Evolutionary conservation across 2,329 filamentous ascomycete genomes (phyloP).

Genomic region (Neofusicoccum kwambonambiense): DNA sequence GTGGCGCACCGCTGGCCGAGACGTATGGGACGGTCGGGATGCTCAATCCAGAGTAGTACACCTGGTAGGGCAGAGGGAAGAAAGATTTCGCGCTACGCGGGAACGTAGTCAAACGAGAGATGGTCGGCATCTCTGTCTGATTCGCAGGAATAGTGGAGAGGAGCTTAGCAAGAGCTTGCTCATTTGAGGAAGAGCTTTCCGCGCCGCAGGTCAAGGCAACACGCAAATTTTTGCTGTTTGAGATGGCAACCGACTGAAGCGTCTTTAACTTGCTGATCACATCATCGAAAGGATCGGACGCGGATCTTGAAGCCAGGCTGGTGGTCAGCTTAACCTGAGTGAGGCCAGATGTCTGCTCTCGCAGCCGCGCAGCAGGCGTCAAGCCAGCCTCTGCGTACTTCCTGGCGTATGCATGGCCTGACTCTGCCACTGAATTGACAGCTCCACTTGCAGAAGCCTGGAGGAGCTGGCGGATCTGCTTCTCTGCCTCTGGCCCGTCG

Average conservation of each 20-base stretch:
- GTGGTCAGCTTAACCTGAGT: slow-evolving; percentile 85
- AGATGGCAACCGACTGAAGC: slow-evolving; percentile 77
- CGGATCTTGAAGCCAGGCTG: slow-evolving; percentile 69
- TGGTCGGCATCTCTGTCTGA: slow-evolving; percentile 29
- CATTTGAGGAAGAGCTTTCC: slow-evolving; percentile 69
- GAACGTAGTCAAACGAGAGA: slow-evolving; percentile 28
- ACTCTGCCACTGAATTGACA: slow-evolving; percentile 86
- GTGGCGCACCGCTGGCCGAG: slow-evolving; percentile 69
- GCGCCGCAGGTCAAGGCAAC: slow-evolving; percentile 81
- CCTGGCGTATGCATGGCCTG: slow-evolving; percentile 83
- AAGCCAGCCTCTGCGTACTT: slow-evolving; percentile 79
- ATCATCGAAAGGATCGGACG: slow-evolving; percentile 68
- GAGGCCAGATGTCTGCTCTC: slow-evolving; percentile 85
- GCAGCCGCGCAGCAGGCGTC: slow-evolving; percentile 67
- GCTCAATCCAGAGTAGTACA: slow-evolving; percentile 86
- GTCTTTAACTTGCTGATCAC: slow-evolving; percentile 80
- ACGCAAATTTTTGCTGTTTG: slow-evolving; percentile 66
- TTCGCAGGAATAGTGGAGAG: slow-evolving; percentile 57
- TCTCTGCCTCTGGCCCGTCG: slow-evolving; percentile 74
- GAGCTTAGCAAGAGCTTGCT: slow-evolving; percentile 69
- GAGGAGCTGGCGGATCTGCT: slow-evolving; percentile 80
- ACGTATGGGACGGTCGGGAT: slow-evolving; percentile 83
- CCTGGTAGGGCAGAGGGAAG: slow-evolving; percentile 93
- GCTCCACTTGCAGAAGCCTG: slow-evolving; percentile 86
- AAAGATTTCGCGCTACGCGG: slow-evolving; percentile 66